These are phyloP conservation scores for Phalaenopsis equestris DNA, from an alignment of 106 monocot genomes.

Conservation along the genomic window DNA sequence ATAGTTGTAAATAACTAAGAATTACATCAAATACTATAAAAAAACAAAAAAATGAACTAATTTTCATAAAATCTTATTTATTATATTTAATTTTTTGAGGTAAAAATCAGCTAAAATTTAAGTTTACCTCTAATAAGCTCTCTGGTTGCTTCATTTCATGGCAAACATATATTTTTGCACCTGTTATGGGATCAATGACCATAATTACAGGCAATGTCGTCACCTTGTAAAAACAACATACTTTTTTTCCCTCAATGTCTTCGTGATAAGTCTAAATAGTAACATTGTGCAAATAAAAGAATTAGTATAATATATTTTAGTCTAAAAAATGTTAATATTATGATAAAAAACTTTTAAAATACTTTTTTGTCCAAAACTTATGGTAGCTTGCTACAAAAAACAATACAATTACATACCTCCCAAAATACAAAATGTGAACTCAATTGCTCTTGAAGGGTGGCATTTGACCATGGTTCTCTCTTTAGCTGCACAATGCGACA, in stretches of 20 bases:
- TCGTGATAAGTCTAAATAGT: background rate
- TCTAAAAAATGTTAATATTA: background rate
- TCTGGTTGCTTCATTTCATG: background rate
- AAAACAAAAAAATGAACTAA: background rate
- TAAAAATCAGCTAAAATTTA: background rate
- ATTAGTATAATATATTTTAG: background rate
- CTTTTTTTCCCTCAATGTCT: background rate
- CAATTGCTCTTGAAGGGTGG: too few relatives aligned
- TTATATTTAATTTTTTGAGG: too few relatives aligned
- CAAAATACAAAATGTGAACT: background rate
- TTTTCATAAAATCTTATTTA: background rate
- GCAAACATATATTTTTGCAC: background rate
- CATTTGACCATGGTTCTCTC: constrained; percentile 8
- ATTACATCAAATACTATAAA: too few relatives aligned
- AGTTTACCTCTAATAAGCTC: background rate
- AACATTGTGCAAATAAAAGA: background rate
- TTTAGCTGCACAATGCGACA: background rate
- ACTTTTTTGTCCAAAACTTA: background rate
- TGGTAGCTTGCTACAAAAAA: too few relatives aligned
- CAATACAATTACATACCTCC: background rate
- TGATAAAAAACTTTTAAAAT: background rate
- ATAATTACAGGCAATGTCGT: background rate
- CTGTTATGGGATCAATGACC: background rate
- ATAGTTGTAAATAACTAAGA: too few relatives aligned
- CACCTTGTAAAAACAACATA: background rate